Evolutionary conservation across 306 rosid genomes (phyloP).

Genomic region (Cucurbita argyrosperma): DNA sequence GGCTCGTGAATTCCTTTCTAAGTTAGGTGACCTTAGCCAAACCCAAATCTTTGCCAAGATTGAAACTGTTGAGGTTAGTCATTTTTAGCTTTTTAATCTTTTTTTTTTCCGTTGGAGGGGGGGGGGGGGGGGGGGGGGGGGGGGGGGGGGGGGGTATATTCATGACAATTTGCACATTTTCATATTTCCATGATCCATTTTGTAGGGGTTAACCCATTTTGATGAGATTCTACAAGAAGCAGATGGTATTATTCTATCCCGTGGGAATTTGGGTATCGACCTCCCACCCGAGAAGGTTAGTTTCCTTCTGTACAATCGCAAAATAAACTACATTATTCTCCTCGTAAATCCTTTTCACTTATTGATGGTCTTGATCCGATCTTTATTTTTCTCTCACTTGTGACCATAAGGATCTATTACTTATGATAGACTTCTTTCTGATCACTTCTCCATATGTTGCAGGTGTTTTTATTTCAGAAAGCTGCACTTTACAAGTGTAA

Average conservation of each 20-base stretch:
- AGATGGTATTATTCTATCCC: conserved; percentile 42
- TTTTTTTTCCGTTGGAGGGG: neutral
- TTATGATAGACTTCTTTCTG: neutral
- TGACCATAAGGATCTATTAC: neutral
- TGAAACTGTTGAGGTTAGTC: conserved; percentile 31
- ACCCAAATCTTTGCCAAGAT: conserved; percentile 45
- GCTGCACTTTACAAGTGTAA: conserved; percentile 93
- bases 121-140: neutral
- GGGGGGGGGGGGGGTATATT: neutral
- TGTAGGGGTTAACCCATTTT: conserved; percentile 35
- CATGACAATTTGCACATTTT: neutral
- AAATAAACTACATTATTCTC: neutral
- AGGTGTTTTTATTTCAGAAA: conserved; percentile 95
- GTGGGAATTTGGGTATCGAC: conserved; percentile 47
- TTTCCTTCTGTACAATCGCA: neutral
- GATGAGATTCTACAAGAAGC: conserved; percentile 47
- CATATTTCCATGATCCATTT: neutral
- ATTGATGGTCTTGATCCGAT: neutral
- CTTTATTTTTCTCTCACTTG: neutral
- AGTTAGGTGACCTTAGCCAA: conserved; percentile 37
- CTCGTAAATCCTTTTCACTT: neutral
- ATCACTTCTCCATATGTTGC: conserved; percentile 12
- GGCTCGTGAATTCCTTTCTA: conserved; percentile 34
- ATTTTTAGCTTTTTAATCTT: neutral
- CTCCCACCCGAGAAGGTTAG: conserved; percentile 44